phyloP scores from a whole-genome alignment of 2,329 filamentous ascomycete species.

The Colletotrichum graminicola region DNA sequence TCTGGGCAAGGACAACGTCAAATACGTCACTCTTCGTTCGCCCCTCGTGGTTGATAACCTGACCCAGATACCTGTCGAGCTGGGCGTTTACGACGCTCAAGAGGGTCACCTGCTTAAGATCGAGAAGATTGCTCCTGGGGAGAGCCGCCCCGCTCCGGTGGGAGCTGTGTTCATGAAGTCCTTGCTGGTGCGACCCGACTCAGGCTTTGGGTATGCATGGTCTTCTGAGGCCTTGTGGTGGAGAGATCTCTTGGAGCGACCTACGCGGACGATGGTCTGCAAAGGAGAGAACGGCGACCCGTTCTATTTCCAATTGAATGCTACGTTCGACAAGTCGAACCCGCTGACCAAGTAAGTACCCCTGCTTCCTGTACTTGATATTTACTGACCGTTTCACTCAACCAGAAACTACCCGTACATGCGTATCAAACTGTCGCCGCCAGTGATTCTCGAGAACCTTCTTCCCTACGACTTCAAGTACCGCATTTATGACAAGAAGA shows the following conservation, averaged over 20 bases:
- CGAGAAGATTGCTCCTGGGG: slow-evolving; percentile 95
- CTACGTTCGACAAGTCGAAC: slow-evolving; percentile 85
- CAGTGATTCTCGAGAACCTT: slow-evolving; percentile 93
- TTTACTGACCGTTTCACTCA: slow-evolving; percentile 48
- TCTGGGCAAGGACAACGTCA: slow-evolving; percentile 94
- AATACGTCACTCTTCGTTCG: slow-evolving; percentile 95
- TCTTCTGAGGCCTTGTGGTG: slow-evolving; percentile 91
- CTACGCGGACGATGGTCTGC: slow-evolving; percentile 89
- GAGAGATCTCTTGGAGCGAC: slow-evolving; percentile 88
- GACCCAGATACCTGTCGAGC: slow-evolving; percentile 93
- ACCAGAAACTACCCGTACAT: slow-evolving; percentile 89
- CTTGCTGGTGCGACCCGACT: slow-evolving; percentile 88
- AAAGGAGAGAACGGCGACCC: slow-evolving; percentile 87
- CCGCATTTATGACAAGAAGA: slow-evolving; percentile 98
- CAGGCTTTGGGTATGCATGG: slow-evolving; percentile 97
- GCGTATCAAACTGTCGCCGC: slow-evolving; percentile 90
- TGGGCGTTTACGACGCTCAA: slow-evolving; percentile 89
- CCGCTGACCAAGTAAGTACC: slow-evolving; percentile 77
- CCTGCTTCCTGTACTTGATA: not conserved
- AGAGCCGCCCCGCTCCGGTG: slow-evolving; percentile 89
- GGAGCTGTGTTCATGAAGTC: slow-evolving; percentile 93
- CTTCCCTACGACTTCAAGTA: slow-evolving; percentile 99
- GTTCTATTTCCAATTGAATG: slow-evolving; percentile 97
- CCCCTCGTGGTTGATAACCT: slow-evolving; percentile 94
- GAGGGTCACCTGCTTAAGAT: slow-evolving; percentile 95